Percentiles rank a stretch among this genome's conserved stretches.
phyloP scores from a whole-genome alignment of 2,329 filamentous ascomycete species.

The Trichoderma oligosporum region DNA sequence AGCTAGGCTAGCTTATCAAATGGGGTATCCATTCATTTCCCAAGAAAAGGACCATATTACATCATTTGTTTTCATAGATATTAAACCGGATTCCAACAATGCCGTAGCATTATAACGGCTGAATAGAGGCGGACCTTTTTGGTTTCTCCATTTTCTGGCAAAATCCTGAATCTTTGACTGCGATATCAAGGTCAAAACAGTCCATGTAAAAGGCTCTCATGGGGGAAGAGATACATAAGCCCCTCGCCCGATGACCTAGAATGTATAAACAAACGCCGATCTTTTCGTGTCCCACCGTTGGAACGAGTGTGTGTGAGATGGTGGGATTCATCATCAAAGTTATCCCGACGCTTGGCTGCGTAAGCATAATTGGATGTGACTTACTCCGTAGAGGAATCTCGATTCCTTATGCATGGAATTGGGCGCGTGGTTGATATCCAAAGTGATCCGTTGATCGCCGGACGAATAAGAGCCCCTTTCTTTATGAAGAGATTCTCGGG shows the following conservation, averaged over 20 bases:
- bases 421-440: neutral
- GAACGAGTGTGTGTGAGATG: neutral
- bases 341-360: too few species aligned
- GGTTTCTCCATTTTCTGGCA: too few species aligned
- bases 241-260: neutral
- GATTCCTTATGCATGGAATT: constrained; percentile 7
- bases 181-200: too few species aligned
- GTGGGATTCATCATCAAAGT: constrained; percentile 10
- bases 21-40: neutral
- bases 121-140: neutral
- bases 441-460: neutral
- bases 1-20: too few species aligned
- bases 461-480: too few species aligned
- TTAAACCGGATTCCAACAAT: neutral
- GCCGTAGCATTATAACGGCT: neutral
- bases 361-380: too few species aligned
- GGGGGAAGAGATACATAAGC: neutral
- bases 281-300: neutral
- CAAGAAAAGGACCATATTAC: neutral
- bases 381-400: constrained; percentile 10
- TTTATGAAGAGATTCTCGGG: too few species aligned
- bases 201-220: neutral
- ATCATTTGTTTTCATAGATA: neutral
- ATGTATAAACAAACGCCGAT: constrained; percentile 6
- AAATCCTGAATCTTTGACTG: neutral